Evolutionary conservation across 2,329 filamentous ascomycete species (phyloP).

Genomic region (Rhytidhysteron rufulum): DNA sequence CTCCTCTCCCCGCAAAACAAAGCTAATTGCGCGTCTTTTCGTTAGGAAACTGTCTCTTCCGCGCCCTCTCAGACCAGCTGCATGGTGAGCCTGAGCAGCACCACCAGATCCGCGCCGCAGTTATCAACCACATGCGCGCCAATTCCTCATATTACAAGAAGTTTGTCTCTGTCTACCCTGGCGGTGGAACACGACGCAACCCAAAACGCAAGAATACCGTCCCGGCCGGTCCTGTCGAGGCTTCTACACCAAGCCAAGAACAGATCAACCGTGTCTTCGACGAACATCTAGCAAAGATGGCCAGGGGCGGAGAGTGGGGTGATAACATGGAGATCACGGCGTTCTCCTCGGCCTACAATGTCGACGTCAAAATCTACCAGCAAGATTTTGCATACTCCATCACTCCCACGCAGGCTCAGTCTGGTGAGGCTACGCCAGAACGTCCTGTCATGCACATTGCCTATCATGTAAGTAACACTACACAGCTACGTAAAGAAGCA

Average conservation of each 20-base stretch:
- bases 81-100: constrained; percentile 59
- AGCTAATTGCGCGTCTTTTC: constrained; percentile 16
- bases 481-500: no score
- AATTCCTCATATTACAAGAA: constrained; percentile 61
- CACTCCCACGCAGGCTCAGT: constrained; percentile 33
- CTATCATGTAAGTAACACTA: constrained; percentile 55
- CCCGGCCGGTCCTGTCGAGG: constrained; percentile 44
- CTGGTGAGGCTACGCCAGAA: constrained; percentile 13
- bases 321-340: constrained; percentile 66
- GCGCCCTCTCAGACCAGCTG: constrained; percentile 64
- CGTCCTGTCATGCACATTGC: constrained; percentile 53
- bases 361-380: constrained; percentile 61
- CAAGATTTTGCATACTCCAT: constrained; percentile 50
- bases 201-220: constrained; percentile 53
- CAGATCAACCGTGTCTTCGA: constrained; percentile 52
- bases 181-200: constrained; percentile 50
- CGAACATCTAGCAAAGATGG: constrained; percentile 57
- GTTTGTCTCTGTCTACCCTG: constrained; percentile 55
- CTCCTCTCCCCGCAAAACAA: no score
- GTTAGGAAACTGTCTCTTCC: constrained; percentile 68
- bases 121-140: constrained; percentile 60
- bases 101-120: constrained; percentile 53
- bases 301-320: constrained; percentile 58
- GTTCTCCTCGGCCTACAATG: constrained; percentile 59
- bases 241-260: constrained; percentile 47